phyloP scores from a whole-genome alignment of 2,329 filamentous ascomycete species.

The Lomentospora prolificans region DNA sequence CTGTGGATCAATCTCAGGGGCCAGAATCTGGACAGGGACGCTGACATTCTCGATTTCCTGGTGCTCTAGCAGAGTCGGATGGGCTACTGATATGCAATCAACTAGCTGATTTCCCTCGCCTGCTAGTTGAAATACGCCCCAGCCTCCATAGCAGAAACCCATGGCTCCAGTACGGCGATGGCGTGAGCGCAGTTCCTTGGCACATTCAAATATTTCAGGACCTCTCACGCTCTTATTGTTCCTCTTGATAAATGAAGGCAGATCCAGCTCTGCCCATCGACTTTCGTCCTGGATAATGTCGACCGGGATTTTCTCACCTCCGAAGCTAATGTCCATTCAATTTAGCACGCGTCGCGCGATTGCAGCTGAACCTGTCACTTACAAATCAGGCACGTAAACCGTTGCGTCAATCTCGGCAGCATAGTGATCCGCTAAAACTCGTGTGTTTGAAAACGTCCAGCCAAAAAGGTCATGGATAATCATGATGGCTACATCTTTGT shows the following conservation, averaged over 20 bases:
- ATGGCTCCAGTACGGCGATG: slow-evolving; percentile 30
- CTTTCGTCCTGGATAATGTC: slow-evolving; percentile 19
- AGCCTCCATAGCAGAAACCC: slow-evolving; percentile 42
- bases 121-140: slow-evolving; percentile 37
- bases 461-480: slow-evolving; percentile 29
- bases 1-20: slow-evolving; percentile 33
- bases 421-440: slow-evolving; percentile 36
- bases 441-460: slow-evolving; percentile 33
- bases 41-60: slow-evolving; percentile 33
- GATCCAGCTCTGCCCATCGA: slow-evolving; percentile 24
- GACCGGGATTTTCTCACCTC: slow-evolving; percentile 21
- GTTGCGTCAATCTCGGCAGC: slow-evolving; percentile 32
- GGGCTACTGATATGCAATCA: slow-evolving; percentile 33
- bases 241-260: slow-evolving; percentile 25
- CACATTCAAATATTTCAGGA: slow-evolving; percentile 28
- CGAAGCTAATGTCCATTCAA: slow-evolving; percentile 15
- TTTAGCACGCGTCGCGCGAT: neutral
- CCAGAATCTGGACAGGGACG: slow-evolving; percentile 41
- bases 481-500: slow-evolving; percentile 23
- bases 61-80: slow-evolving; percentile 32
- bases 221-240: slow-evolving; percentile 27
- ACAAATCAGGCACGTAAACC: slow-evolving; percentile 29
- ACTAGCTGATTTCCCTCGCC: slow-evolving; percentile 28
- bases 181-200: slow-evolving; percentile 22
- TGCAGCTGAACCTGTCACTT: neutral